Base-by-base conservation (phyloP, 371 early-diverging fungal genomes). In the Syncephalis fuscata region DNA sequence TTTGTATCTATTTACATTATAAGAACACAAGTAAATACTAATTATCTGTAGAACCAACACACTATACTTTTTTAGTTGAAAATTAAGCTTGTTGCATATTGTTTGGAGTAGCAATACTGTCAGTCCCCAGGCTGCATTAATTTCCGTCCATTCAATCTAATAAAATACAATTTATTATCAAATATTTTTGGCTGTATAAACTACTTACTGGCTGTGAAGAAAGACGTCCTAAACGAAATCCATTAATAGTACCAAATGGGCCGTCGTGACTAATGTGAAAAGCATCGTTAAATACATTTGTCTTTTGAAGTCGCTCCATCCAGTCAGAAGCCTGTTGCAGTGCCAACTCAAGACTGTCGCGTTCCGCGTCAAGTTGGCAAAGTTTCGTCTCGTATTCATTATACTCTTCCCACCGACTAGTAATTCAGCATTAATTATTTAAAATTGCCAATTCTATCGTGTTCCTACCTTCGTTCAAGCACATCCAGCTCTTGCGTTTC, bases 71-170 rank as follows among this genome's bases (percentile, higher is more conserved):
- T 82, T 68, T 53, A 92, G 92, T 24, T 76, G 73, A 52, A 88
- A 88, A 16, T 74, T 73, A 21, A 92, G 71, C 53, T 82, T 81
- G 54, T 72, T 78, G 11, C 92, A 88, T 5, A 92, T 73, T 0
- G 89, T 87, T 56, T 91, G 86, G 15, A 96, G 56, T 46, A 92
- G 60, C 21, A 94, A 62, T 20, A 88, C 49, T 0, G 88, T 77
- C 52, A 92, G 92, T 2, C 94, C 96, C 85, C 91, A 82, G 0
- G 89, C 96, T 0, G 96, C 93, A 64, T 96, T 96, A 48, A 96
- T 91, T 63, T 96, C 96, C 21, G 63, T 71, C 96, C 96, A 96
- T 32, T 88, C 89, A 21, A 92, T 80, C 71, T 76, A 47, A 26
- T 23, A 23, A n/a, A n/a, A n/a, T n/a, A n/a, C n/a, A n/a, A n/a